phyloP scores from a whole-genome alignment of 1,284 basidiomycete genomes.

The Entoloma clypeatum region DNA sequence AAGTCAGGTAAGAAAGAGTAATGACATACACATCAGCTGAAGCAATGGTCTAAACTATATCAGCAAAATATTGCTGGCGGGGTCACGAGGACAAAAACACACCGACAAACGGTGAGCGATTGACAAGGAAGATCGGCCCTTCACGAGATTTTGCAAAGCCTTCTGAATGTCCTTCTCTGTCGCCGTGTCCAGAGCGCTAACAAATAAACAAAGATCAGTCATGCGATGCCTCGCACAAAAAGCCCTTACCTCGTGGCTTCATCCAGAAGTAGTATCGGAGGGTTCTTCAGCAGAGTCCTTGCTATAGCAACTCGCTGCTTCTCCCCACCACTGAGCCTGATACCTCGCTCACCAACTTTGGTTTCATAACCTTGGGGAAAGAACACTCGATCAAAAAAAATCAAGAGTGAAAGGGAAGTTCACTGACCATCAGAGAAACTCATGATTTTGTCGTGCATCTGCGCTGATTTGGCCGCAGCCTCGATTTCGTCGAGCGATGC shows the following conservation, averaged over 20 bases:
- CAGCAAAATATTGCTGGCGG: constrained; percentile 15
- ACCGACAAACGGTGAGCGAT: constrained; percentile 80
- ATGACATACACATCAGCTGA: constrained; percentile 64
- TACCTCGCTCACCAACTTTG: constrained; percentile 67
- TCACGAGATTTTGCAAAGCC: constrained; percentile 68
- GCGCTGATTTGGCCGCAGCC: constrained; percentile 68
- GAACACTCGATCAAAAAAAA: constrained; percentile 4
- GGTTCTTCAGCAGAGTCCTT: constrained; percentile 80
- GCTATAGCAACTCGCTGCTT: constrained; percentile 88
- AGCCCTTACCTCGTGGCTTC: constrained; percentile 68
- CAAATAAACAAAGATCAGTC: constrained; percentile 13
- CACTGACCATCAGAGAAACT: constrained; percentile 68
- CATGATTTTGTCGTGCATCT: constrained; percentile 78
- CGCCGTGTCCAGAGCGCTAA: constrained; percentile 74
- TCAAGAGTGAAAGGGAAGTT: background rate
- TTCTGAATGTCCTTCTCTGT: constrained; percentile 86
- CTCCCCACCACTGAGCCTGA: constrained; percentile 76
- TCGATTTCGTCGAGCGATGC: constrained; percentile 67
- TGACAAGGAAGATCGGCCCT: constrained; percentile 71
- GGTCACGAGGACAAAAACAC: constrained; percentile 30
- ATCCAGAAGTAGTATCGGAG: constrained; percentile 80
- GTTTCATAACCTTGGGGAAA: constrained; percentile 64
- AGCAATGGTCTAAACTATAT: constrained; percentile 58
- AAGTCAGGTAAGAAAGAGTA: constrained; percentile 1
- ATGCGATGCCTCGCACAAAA: background rate